Evolutionary conservation across 2,329 filamentous ascomycete species (phyloP).

Genomic region (Colletotrichum lindemuthianum): DNA sequence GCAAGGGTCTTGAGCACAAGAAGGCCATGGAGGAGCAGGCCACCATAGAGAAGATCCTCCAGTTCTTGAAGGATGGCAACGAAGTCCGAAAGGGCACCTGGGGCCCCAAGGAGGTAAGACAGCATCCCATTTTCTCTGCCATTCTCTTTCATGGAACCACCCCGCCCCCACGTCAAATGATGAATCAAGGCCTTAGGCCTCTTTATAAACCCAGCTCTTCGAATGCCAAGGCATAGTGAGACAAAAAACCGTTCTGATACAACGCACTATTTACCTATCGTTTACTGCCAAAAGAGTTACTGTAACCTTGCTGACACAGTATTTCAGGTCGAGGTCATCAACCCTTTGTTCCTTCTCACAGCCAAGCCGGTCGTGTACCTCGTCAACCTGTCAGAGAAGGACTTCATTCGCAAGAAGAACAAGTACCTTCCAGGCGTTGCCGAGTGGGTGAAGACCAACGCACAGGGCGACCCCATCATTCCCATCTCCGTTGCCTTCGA

Average conservation of each 20-base stretch:
- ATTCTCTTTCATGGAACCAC: constrained; percentile 13
- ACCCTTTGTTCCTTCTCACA: constrained; percentile 92
- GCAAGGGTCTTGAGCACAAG: constrained; percentile 97
- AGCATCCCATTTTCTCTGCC: constrained; percentile 38
- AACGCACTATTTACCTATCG: constrained; percentile 30
- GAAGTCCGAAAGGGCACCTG: constrained; percentile 93
- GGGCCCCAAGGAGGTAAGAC: constrained; percentile 91
- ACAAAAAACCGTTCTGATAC: constrained; percentile 63
- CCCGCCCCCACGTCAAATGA: constrained; percentile 69
- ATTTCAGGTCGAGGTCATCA: constrained; percentile 91
- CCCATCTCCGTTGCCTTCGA: constrained; percentile 94
- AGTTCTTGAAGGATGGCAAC: constrained; percentile 86
- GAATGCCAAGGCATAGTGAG: constrained; percentile 92
- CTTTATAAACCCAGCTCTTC: constrained; percentile 99
- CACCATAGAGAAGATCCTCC: constrained; percentile 88
- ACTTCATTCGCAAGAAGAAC: constrained; percentile 99
- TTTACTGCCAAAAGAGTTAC: constrained; percentile 37
- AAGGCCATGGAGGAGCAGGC: constrained; percentile 95
- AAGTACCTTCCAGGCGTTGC: constrained; percentile 95
- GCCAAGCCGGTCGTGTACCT: constrained; percentile 98
- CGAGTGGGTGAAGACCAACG: constrained; percentile 94
- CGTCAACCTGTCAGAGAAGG: constrained; percentile 95
- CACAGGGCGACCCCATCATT: constrained; percentile 87
- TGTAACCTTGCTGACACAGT: constrained; percentile 42
- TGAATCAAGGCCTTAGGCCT: constrained; percentile 97